A percentile compares a stretch with the other conserved stretches of the same genome.
Conservation (phyloP, 768 basidiomycete genomes). For the Lyophyllum semitale region DNA sequence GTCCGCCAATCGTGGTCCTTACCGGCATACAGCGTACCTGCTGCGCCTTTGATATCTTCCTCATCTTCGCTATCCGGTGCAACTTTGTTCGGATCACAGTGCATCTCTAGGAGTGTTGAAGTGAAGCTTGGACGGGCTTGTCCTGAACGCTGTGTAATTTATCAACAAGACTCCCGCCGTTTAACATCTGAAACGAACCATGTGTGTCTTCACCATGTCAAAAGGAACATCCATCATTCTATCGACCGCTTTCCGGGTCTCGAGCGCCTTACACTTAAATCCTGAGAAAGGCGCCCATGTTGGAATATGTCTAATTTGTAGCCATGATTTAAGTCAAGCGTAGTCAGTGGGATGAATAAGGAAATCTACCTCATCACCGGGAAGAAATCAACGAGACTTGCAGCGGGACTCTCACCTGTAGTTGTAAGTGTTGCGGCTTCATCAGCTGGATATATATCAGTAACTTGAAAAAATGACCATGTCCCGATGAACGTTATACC, state of each 20-base stretch:
- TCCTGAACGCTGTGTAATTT: conserved; percentile 38
- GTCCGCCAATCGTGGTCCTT: conserved; percentile 13
- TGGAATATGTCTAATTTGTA: conserved; percentile 43
- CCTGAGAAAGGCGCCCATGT: conserved; percentile 50
- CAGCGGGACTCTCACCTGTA: conserved; percentile 45
- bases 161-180: conserved; percentile 1
- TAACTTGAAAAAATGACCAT: conserved; percentile 3
- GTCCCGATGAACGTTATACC: conserved; percentile 29
- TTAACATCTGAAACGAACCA: conserved; percentile 33
- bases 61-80: conserved; percentile 42
- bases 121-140: conserved; percentile 46
- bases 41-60: conserved; percentile 57
- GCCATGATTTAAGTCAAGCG: neutral
- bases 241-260: conserved; percentile 45
- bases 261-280: conserved; percentile 46
- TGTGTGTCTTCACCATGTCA: conserved; percentile 47
- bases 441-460: conserved; percentile 33
- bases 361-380: conserved; percentile 40
- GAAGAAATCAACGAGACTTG: conserved; percentile 51
- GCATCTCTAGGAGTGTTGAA: conserved; percentile 42
- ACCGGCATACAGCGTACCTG: conserved; percentile 55
- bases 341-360: neutral
- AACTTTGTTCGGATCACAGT: conserved; percentile 33
- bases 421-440: conserved; percentile 48
- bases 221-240: conserved; percentile 54